A percentile compares a stretch with the other conserved stretches of the same genome.
Conservation (phyloP, 805 yeast genomes). For the Sugiyamaella smithiae region DNA sequence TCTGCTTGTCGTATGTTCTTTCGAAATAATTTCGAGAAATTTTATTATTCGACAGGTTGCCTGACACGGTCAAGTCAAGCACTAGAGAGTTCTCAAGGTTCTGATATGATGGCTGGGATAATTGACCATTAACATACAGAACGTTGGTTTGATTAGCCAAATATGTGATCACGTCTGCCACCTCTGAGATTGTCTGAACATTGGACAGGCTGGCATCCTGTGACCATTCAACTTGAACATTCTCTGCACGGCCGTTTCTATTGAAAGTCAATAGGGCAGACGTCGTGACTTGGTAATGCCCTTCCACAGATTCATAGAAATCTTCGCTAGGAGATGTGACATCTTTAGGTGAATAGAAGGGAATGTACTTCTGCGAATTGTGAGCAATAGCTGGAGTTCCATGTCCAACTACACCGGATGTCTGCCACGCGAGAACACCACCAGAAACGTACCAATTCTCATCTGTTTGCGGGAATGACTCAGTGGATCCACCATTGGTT, state of each 20-base stretch:
- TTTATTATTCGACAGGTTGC: background rate
- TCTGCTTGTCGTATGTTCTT: background rate
- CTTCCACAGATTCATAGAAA: background rate
- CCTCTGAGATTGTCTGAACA: background rate
- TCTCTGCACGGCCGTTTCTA: background rate
- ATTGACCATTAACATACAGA: background rate
- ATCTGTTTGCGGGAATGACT: conserved; percentile 15
- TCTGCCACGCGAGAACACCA: conserved; percentile 33
- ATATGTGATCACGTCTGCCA: background rate
- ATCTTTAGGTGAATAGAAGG: background rate
- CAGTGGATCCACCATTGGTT: conserved; percentile 13
- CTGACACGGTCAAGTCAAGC: background rate
- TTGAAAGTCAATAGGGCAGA: background rate
- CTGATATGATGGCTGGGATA: background rate
- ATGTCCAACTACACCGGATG: conserved; percentile 25
- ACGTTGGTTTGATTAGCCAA: background rate
- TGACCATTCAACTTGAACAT: background rate
- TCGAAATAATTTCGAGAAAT: background rate
- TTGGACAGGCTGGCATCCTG: background rate
- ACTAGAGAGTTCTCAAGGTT: background rate
- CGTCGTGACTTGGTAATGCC: background rate
- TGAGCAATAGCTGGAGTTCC: conserved; percentile 14
- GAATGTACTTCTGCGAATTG: background rate
- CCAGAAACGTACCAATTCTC: conserved; percentile 35
- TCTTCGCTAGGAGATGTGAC: background rate